Evolutionary conservation across 2,329 filamentous ascomycete species (phyloP).

Genomic region (Triangularia setosa): DNA sequence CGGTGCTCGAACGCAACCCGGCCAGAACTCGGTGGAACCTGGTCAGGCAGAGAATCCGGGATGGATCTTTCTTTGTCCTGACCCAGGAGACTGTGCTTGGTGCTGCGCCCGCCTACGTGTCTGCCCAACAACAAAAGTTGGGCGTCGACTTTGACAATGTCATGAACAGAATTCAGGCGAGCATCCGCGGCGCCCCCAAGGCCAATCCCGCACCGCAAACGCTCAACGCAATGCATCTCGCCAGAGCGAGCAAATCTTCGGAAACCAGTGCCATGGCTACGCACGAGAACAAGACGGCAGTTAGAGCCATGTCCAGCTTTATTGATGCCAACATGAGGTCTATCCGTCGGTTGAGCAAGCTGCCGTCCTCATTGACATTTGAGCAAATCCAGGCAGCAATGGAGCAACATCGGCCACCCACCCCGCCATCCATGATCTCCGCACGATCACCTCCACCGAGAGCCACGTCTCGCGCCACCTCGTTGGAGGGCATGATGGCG

Average conservation of each 20-base stretch:
- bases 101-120: slow-evolving; percentile 24
- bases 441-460: slow-evolving; percentile 27
- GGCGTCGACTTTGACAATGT: slow-evolving; percentile 41
- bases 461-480: slow-evolving; percentile 10
- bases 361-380: slow-evolving; percentile 34
- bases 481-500: slow-evolving; percentile 22
- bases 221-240: slow-evolving; percentile 41
- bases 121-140: slow-evolving; percentile 30
- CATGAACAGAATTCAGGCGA: slow-evolving; percentile 24
- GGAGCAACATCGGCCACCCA: slow-evolving; percentile 26
- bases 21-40: slow-evolving; percentile 51
- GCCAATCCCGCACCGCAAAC: slow-evolving; percentile 20
- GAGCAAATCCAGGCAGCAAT: slow-evolving; percentile 31
- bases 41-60: slow-evolving; percentile 43
- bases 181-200: slow-evolving; percentile 15
- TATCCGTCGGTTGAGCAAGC: slow-evolving; percentile 40
- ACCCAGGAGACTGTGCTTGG: slow-evolving; percentile 36
- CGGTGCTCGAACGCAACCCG: slow-evolving; percentile 49
- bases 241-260: slow-evolving; percentile 32
- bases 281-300: slow-evolving; percentile 39
- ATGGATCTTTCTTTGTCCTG: slow-evolving; percentile 51
- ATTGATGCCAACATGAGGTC: slow-evolving; percentile 41
- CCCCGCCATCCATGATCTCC: slow-evolving; percentile 34
- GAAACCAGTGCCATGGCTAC: slow-evolving; percentile 39
- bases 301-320: slow-evolving; percentile 43